A percentile compares a stretch with the other conserved stretches of the same genome.
Evolutionary conservation across 179 eudicot genomes (phyloP).

Genomic region (Silene noctiflora): DNA sequence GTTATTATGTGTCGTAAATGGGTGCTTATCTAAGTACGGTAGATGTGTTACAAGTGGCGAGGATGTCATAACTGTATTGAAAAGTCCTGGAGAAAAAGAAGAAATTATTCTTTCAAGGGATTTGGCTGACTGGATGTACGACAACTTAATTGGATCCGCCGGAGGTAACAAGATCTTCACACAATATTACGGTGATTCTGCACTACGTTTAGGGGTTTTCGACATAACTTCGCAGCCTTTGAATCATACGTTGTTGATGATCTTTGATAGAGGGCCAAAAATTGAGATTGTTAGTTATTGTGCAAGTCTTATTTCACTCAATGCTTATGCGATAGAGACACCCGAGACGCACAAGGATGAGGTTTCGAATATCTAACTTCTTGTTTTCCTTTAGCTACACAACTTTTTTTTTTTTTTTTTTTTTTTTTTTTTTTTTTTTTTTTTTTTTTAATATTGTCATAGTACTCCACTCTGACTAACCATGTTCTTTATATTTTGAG

Average conservation of each 20-base stretch:
- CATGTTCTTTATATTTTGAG: too few relatives aligned
- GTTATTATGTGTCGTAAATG: neutral
- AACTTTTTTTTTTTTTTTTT: too few relatives aligned
- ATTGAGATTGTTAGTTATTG: conserved; percentile 10
- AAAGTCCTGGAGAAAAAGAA: neutral
- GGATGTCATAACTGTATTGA: neutral
- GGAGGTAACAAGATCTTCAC: conserved; percentile 3
- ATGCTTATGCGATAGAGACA: neutral
- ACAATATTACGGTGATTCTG: neutral
- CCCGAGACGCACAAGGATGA: neutral
- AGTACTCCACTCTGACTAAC: too few relatives aligned
- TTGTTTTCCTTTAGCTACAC: neutral
- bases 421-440: too few relatives aligned
- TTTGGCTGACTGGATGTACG: neutral
- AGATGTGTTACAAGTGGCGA: neutral
- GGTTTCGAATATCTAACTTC: neutral
- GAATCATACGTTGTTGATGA: neutral
- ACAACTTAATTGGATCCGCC: conserved; percentile 1
- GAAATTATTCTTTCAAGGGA: neutral
- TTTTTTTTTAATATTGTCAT: too few relatives aligned
- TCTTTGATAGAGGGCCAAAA: neutral
- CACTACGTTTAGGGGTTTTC: conserved; percentile 1
- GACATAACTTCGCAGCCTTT: conserved; percentile 9
- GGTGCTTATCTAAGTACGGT: conserved; percentile 9
- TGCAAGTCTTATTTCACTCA: conserved; percentile 4